Evolutionary conservation across 2,329 filamentous ascomycete species (phyloP), one percentile per base, ranked within the genome.

Genomic region (Ophiostoma populinum): DNA sequence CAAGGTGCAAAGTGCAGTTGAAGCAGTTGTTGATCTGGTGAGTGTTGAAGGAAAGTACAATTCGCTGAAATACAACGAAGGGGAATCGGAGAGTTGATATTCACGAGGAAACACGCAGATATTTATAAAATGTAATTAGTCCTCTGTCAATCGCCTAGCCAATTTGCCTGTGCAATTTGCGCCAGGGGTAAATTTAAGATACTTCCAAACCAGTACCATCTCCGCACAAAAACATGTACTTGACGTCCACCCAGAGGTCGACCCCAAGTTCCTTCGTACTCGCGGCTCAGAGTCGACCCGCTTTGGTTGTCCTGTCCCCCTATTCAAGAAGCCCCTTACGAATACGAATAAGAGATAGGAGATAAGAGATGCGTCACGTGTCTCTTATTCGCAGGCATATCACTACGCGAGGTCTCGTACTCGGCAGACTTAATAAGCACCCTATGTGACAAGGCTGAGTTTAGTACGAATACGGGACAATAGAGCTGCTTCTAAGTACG

Each of bases 301-400:
- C 32, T 28, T 37, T 36, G 21, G 18, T 12, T 21, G 17, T 13
- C 30, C 21, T 13, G 7, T 22, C 31, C 26, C 31, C 24, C 17
- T 33, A 34, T 35, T 35, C 32, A 30, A 22, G 34, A 30, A 30
- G 34, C 18, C 18, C 17, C 24, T 29, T 36, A 20, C 43, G 43
- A 45, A 43, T 43, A 42, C 41, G 41, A 44, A 40, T 42, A 42
- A 42, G 40, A 42, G 27, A 32, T 24, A 21, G 12, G n/a, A 11
- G 20, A 20, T 30, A 32, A 10, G 17, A 25, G 22, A 12, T 7
- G 13, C 11, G 18, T 18, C 38, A 40, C 34, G 34, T 40, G 34
- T 8, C 8, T 29, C 26, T 22, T 26, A 20, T 16, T 29, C 29
- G 32, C 12, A 32, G n/a, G n/a, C n/a, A n/a, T n/a, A n/a, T n/a